A percentile compares a stretch with the other conserved stretches of the same genome.
Conservation (phyloP, 441 rosid genomes). For the Brassica hybrid region DNA sequence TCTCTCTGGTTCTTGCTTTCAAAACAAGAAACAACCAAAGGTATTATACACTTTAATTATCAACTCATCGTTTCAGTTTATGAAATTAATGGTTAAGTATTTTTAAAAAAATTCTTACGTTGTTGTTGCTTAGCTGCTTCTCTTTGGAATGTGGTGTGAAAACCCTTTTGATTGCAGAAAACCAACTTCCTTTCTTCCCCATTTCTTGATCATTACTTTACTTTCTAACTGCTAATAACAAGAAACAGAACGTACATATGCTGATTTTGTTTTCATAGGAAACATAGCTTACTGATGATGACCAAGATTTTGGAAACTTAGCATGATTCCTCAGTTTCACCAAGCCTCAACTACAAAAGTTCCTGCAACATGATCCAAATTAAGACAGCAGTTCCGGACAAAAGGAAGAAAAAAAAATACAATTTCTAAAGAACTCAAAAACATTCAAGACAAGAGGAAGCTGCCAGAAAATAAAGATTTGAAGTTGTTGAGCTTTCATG, state of each 20-base stretch:
- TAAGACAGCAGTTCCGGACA: constrained; percentile 13
- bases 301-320: constrained; percentile 6
- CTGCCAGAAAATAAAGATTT: constrained; percentile 37
- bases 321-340: constrained; percentile 25
- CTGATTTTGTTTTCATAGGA: not conserved
- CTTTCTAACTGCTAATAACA: constrained; percentile 39
- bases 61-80: not conserved
- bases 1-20: constrained; percentile 69
- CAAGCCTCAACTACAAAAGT: constrained; percentile 7
- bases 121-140: constrained; percentile 51
- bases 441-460: constrained; percentile 28
- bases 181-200: constrained; percentile 97
- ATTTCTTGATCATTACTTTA: constrained; percentile 71
- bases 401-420: not conserved
- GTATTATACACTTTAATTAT: constrained; percentile 8
- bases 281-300: constrained; percentile 6
- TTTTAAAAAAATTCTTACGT: constrained; percentile 48
- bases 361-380: constrained; percentile 19
- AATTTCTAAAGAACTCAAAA: not conserved
- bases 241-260: constrained; percentile 14
- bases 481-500: constrained; percentile 40
- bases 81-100: not conserved
- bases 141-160: constrained; percentile 74
- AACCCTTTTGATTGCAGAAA: constrained; percentile 86
- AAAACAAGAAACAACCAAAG: constrained; percentile 14